phyloP scores from a whole-genome alignment of 1,284 basidiomycete species.

The Coniophora puteana region DNA sequence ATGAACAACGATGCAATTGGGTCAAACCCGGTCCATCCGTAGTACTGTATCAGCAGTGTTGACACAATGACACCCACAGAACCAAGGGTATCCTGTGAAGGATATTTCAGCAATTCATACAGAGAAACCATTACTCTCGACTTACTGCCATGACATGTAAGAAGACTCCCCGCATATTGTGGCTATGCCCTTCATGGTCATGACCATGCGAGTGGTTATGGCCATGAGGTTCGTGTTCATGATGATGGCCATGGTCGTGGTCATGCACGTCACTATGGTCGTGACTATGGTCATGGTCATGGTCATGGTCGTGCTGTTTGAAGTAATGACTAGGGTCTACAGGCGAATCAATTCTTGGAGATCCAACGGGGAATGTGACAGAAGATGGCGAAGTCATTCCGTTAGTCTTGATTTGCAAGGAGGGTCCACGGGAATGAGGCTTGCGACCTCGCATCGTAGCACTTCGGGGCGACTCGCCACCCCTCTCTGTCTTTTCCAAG shows the following conservation, averaged over 20 bases:
- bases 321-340: slow-evolving; percentile 25
- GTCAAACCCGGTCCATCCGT: slow-evolving; percentile 99
- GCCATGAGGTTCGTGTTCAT: slow-evolving; percentile 41
- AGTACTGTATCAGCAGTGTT: slow-evolving; percentile 92
- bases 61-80: slow-evolving; percentile 99
- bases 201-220: slow-evolving; percentile 47
- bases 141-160: slow-evolving; percentile 86
- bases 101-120: slow-evolving; percentile 8
- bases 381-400: slow-evolving; percentile 71
- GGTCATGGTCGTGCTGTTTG: slow-evolving; percentile 20
- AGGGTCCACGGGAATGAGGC: slow-evolving; percentile 29
- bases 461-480: slow-evolving; percentile 7
- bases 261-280: slow-evolving; percentile 41
- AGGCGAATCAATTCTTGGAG: slow-evolving; percentile 28
- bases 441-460: slow-evolving; percentile 26
- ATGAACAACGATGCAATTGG: slow-evolving; percentile 98
- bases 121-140: slow-evolving; percentile 9
- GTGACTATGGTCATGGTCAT: slow-evolving; percentile 39
- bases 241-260: slow-evolving; percentile 20
- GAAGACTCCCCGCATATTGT: slow-evolving; percentile 99
- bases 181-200: slow-evolving; percentile 80
- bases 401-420: slow-evolving; percentile 26
- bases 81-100: slow-evolving; percentile 73
- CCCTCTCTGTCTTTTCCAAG: slow-evolving; percentile 8
- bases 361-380: slow-evolving; percentile 54